These are phyloP conservation scores for Shiraia bambusicola DNA, from an alignment of 2,329 filamentous ascomycete species.

Conservation along the genomic window DNA sequence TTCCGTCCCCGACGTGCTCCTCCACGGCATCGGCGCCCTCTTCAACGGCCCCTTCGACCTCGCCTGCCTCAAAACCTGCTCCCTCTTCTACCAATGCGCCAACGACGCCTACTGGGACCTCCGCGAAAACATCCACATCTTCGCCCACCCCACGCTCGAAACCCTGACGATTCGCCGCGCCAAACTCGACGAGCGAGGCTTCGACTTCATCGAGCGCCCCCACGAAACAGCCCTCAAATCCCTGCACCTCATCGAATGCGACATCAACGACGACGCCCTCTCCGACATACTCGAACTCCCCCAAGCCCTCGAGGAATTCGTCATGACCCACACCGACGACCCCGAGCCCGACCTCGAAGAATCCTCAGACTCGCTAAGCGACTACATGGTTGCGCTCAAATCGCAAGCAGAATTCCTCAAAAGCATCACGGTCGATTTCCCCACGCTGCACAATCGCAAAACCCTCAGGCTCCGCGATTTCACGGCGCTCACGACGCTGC, in stretches of 20 bases:
- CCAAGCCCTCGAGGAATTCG: constrained; percentile 34
- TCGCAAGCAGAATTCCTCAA: constrained; percentile 31
- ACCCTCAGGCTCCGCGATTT: constrained; percentile 34
- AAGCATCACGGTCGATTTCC: constrained; percentile 34
- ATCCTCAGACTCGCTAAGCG: constrained; percentile 34
- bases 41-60: constrained; percentile 40
- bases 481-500: constrained; percentile 24
- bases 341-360: constrained; percentile 35
- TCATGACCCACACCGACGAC: constrained; percentile 36
- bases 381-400: constrained; percentile 33
- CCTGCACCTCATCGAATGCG: constrained; percentile 34
- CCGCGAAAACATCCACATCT: constrained; percentile 40
- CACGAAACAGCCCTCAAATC: constrained; percentile 32
- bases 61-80: constrained; percentile 34
- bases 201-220: constrained; percentile 34
- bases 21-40: constrained; percentile 34
- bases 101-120: constrained; percentile 38
- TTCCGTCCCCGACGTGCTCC: constrained; percentile 29
- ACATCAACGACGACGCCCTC: constrained; percentile 36
- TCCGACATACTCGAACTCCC: constrained; percentile 36
- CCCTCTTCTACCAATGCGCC: constrained; percentile 35
- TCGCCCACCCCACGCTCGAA: constrained; percentile 34
- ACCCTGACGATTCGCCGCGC: constrained; percentile 31
- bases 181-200: constrained; percentile 34
- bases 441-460: constrained; percentile 30